Conservation (phyloP, 2,329 filamentous ascomycete genomes). For the Aureobasidium sp. region DNA sequence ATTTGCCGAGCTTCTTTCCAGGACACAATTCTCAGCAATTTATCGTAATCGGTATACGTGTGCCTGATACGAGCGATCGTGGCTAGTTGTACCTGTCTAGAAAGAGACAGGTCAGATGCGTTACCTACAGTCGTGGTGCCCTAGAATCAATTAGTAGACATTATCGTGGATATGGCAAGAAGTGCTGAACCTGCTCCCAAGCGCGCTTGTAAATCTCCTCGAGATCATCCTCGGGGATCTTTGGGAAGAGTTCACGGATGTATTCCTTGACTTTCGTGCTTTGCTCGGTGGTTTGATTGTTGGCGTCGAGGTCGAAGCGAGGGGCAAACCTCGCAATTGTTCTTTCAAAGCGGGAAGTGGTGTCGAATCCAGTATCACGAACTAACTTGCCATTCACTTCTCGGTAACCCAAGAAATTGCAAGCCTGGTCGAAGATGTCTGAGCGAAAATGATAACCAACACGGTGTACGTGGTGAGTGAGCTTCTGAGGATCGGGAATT, state of each 20-base stretch:
- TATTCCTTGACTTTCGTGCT: conserved; percentile 48
- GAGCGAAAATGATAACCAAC: conserved; percentile 58
- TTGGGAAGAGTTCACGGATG: conserved; percentile 56
- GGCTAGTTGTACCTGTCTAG: conserved; percentile 54
- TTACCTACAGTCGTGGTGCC: conserved; percentile 53
- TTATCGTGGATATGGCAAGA: conserved; percentile 20
- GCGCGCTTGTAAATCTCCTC: conserved; percentile 53
- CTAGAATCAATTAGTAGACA: conserved; percentile 29
- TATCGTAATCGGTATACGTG: conserved; percentile 56
- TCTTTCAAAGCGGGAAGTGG: conserved; percentile 14
- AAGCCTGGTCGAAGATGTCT: conserved; percentile 52
- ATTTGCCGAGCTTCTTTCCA: conserved; percentile 49
- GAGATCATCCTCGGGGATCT: conserved; percentile 53
- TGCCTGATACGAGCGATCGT: conserved; percentile 58
- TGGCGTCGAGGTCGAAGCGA: conserved; percentile 4
- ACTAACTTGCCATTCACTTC: conserved; percentile 22
- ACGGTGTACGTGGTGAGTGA: conserved; percentile 55
- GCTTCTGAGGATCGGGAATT: conserved; percentile 25
- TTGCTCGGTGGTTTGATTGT: conserved; percentile 26
- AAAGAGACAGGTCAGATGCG: conserved; percentile 46
- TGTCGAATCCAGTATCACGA: conserved; percentile 23
- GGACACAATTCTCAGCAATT: conserved; percentile 43
- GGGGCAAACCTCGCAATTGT: conserved; percentile 15
- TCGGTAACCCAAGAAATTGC: conserved; percentile 43
- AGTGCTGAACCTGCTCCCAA: conserved; percentile 47